These are phyloP conservation scores for Hypomyces perniciosus DNA, from an alignment of 2,329 filamentous ascomycete species.

Conservation along the genomic window DNA sequence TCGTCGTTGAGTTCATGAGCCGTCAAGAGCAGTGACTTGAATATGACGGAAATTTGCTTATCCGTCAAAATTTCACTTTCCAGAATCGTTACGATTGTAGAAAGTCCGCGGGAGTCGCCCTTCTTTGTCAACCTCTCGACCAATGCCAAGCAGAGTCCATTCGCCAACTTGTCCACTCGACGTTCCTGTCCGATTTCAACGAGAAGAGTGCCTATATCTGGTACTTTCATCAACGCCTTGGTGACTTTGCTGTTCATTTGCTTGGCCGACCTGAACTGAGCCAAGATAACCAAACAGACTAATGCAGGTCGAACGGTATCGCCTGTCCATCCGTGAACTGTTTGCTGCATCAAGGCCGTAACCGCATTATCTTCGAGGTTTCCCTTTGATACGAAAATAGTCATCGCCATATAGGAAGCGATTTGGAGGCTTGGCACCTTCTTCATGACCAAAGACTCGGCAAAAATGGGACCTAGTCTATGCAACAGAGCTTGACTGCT, in stretches of 20 bases:
- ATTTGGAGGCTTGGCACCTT: slow-evolving; percentile 74
- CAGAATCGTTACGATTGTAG: slow-evolving; percentile 56
- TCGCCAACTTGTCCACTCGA: slow-evolving; percentile 63
- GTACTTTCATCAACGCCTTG: slow-evolving; percentile 60
- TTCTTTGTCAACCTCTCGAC: slow-evolving; percentile 57
- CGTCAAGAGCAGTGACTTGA: slow-evolving; percentile 58
- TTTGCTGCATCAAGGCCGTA: slow-evolving; percentile 84
- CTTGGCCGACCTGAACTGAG: slow-evolving; percentile 68
- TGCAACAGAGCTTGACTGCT: slow-evolving; percentile 74
- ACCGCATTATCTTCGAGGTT: slow-evolving; percentile 72
- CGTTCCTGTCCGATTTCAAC: slow-evolving; percentile 58
- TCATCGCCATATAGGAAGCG: slow-evolving; percentile 85
- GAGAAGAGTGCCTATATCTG: slow-evolving; percentile 54
- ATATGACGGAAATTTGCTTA: slow-evolving; percentile 56
- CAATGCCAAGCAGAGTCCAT: slow-evolving; percentile 63
- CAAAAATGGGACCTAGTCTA: slow-evolving; percentile 61
- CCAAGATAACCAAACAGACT: slow-evolving; percentile 73
- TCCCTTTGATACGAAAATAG: slow-evolving; percentile 79
- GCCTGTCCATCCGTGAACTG: slow-evolving; percentile 68
- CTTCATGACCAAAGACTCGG: slow-evolving; percentile 69
- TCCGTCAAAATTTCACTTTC: slow-evolving; percentile 55
- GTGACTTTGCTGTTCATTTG: slow-evolving; percentile 64
- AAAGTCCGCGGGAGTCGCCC: slow-evolving; percentile 50
- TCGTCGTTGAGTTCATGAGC: slow-evolving; percentile 52
- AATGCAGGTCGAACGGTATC: slow-evolving; percentile 70